Percentiles rank a stretch among this genome's conserved stretches.
phyloP scores from a whole-genome alignment of 164 flowering plant species.

The Kalanchoe fedtschenkoi region DNA sequence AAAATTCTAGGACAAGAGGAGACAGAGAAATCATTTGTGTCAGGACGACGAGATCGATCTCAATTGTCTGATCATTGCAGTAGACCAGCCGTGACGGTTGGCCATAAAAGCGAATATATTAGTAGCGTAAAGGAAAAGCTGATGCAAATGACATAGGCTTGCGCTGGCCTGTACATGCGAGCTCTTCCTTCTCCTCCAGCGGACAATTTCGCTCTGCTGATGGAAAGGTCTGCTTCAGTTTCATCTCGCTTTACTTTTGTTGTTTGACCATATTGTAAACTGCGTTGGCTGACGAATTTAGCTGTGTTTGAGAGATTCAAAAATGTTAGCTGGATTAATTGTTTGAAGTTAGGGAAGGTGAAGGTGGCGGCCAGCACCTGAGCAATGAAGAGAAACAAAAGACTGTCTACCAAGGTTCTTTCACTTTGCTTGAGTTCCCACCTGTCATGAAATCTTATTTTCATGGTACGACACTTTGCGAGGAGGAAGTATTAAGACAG shows the following conservation, averaged over 20 bases:
- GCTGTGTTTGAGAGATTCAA: slow-evolving; percentile 93
- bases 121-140: not conserved
- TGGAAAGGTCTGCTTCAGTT: slow-evolving; percentile 60
- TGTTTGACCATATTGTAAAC: not conserved
- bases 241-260: no score
- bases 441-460: slow-evolving; percentile 6
- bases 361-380: slow-evolving; percentile 47
- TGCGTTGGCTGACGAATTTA: slow-evolving; percentile 21
- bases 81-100: not conserved
- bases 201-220: slow-evolving; percentile 77
- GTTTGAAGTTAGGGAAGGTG: slow-evolving; percentile 66
- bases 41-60: not conserved
- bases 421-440: not conserved
- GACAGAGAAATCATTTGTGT: not conserved
- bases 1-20: not conserved
- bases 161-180: slow-evolving; percentile 78
- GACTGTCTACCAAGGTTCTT: not conserved
- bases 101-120: not conserved
- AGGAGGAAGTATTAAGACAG: no score
- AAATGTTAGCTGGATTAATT: no score
- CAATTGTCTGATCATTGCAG: not conserved
- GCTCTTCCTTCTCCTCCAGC: slow-evolving; percentile 98
- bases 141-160: slow-evolving; percentile 49
- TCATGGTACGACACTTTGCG: slow-evolving; percentile 71
- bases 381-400: slow-evolving; percentile 65